phyloP scores from a whole-genome alignment of 1,139 yeast species.

The Tardiomyces depauwii region DNA sequence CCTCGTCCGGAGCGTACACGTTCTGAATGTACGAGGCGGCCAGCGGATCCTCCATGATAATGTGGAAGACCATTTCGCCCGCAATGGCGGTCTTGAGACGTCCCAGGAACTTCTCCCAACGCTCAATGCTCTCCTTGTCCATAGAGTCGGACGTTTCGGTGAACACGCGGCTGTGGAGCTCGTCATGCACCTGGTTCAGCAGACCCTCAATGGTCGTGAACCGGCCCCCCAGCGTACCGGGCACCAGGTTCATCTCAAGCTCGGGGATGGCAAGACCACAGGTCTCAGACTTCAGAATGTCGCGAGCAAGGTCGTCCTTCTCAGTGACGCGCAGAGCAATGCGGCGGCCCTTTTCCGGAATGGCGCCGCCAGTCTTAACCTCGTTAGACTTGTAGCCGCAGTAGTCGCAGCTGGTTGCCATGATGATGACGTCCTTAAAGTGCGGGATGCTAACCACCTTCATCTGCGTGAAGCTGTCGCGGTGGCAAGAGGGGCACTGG shows the following conservation, averaged over 20 bases:
- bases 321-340: conserved; percentile 72
- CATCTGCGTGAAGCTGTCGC: conserved; percentile 77
- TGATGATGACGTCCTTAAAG: conserved; percentile 91
- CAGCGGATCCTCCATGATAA: conserved; percentile 85
- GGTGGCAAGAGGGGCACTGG: conserved; percentile 80
- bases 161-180: conserved; percentile 75
- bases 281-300: conserved; percentile 87
- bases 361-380: conserved; percentile 96
- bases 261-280: conserved; percentile 85
- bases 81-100: conserved; percentile 69
- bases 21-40: conserved; percentile 95
- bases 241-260: conserved; percentile 77
- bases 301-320: conserved; percentile 89
- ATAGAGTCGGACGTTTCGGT: conserved; percentile 84
- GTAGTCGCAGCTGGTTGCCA: conserved; percentile 86
- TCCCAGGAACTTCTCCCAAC: conserved; percentile 76
- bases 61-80: conserved; percentile 68
- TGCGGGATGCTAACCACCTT: conserved; percentile 95
- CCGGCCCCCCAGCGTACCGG: conserved; percentile 96
- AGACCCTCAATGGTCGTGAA: conserved; percentile 96
- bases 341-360: conserved; percentile 75
- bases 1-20: conserved; percentile 94
- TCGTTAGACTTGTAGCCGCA: conserved; percentile 98
- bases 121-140: conserved; percentile 61
- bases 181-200: conserved; percentile 78